Evolutionary conservation across 2,329 filamentous ascomycete genomes (phyloP), one percentile per base, ranked within the genome.

Genomic region (Tolypocladium ophioglossoides): DNA sequence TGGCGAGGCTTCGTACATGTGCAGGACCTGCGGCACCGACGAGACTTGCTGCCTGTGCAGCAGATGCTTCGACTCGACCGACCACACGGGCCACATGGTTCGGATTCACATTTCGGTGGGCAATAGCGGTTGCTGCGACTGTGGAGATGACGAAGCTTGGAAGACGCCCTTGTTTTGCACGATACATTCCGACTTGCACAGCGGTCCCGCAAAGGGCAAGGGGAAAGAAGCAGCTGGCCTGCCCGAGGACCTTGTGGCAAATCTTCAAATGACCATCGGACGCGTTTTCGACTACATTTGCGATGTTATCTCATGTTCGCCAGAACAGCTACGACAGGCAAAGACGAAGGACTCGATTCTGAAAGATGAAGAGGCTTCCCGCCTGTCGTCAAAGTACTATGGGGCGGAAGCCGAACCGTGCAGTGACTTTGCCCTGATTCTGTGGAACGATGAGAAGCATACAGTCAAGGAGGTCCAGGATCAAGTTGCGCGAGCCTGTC

Each of bases 391-490:
- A 2, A 62, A 65, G 0, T 84, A 84, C 50, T 91, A 91, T 70
- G 94, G 91, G 61, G 78, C 85, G 14, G 63, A 66, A 10, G 59
- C 66, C 18, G 64, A 71, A 27, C 62, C 63, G 11, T 72, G 70
- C 56, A 62, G 62, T 12, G 89, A 96, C 62, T 99, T 87, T 68
- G 87, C 89, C 6, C 74, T 99, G 47, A 76, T 96, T 18, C 75
- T 99, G 6, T 99, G 94, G 94, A 99, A 99, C 63, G 94, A 99
- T 60, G 94, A 99, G 72, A 99, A 99, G 70, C 94, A 99, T 68
- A 99, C 94, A 0, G 86, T 97, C 46, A 82, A 85, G 49, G 94
- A 99, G 67, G 92, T 99, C 7, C 80, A 86, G 61, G 84, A 95
- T 55, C 92, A 97, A 68, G 89, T 99, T 24, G 87, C 89, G 3